Base-by-base conservation (phyloP, 139 green algal species). In the Trebouxia sp. region DNA sequence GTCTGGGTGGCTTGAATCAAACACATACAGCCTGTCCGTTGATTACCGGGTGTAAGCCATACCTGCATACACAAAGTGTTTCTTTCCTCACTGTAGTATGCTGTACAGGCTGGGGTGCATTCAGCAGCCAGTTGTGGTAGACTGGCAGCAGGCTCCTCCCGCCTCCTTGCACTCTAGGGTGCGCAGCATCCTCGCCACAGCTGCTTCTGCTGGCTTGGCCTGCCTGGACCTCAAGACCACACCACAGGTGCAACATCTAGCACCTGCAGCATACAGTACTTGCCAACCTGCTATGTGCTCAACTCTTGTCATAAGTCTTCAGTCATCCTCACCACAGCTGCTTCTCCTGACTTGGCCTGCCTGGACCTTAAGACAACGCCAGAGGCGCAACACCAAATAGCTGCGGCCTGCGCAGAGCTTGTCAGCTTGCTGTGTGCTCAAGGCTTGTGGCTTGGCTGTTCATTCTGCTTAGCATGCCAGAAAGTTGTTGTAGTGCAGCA, bases 111-210 rank as follows among this genome's bases (percentile, higher is more conserved):
- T 77, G 38, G 69, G 69, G 3, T 53, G 24, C 39, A 20, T 55
- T 39, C 69, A 77, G 41, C 41, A 77, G 69, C 41, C 69, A 24
- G 35, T 77, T 55, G 69, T 77, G 26, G 9, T 77, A 26, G 30
- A 77, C 11, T 77, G 69, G 69, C 69, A 77, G 41, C 69, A 77
- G 12, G 41, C 28, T 26, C 69, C 69, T 26, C 42, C 69, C 39
- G 69, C 41, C 0, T 56, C 69, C 9, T n/a, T n/a, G 6, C 42
- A 77, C 43, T 38, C 39, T 11, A 32, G 69, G 10, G 41, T 77
- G 8, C 69, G 69, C 39, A 51, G 43, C 41, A 77, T 53, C 26
- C 69, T 77, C 26, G 39, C 41, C n/a, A 38, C 69, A 37, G 56
- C 56, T 37, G n/a, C 30, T 17, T n/a, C 41, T 38, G 41, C 69